Evolutionary conservation across 1,284 basidiomycete genomes (phyloP).

Genomic region (Cystobasidiaceae sp.): DNA sequence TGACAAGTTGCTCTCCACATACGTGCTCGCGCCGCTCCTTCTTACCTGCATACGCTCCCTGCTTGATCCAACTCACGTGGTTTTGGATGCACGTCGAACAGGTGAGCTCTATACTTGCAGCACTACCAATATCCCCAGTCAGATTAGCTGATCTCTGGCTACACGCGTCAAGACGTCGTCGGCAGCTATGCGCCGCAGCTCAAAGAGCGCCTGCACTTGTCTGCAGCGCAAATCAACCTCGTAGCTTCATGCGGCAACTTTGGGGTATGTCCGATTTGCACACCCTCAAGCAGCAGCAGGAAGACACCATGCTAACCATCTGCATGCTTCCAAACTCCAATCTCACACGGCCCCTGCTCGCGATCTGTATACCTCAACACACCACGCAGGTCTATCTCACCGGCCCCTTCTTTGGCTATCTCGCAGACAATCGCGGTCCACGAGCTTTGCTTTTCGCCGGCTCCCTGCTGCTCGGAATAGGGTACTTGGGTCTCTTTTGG

Average conservation of each 20-base stretch:
- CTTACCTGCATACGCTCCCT: too few species aligned
- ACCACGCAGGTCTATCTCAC: slow-evolving; percentile 34
- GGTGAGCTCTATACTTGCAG: too few species aligned
- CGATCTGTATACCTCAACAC: not conserved
- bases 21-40: not conserved
- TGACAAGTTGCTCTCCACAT: not conserved
- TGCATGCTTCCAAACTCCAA: too few species aligned
- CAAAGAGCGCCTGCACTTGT: slow-evolving; percentile 44
- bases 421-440: slow-evolving; percentile 37
- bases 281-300: too few species aligned
- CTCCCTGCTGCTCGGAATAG: slow-evolving; percentile 24
- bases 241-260: slow-evolving; percentile 48
- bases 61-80: too few species aligned
- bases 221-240: slow-evolving; percentile 46
- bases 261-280: slow-evolving; percentile 42
- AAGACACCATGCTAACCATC: too few species aligned
- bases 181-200: slow-evolving; percentile 46
- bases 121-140: too few species aligned
- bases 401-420: slow-evolving; percentile 34
- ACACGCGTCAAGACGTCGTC: slow-evolving; percentile 15
- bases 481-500: slow-evolving; percentile 29
- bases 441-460: slow-evolving; percentile 28
- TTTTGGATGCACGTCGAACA: too few species aligned
- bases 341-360: too few species aligned
- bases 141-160: not conserved